Evolutionary conservation across 768 basidiomycete genomes (phyloP).

Genomic region (Pilatotrama ljubarskyi): DNA sequence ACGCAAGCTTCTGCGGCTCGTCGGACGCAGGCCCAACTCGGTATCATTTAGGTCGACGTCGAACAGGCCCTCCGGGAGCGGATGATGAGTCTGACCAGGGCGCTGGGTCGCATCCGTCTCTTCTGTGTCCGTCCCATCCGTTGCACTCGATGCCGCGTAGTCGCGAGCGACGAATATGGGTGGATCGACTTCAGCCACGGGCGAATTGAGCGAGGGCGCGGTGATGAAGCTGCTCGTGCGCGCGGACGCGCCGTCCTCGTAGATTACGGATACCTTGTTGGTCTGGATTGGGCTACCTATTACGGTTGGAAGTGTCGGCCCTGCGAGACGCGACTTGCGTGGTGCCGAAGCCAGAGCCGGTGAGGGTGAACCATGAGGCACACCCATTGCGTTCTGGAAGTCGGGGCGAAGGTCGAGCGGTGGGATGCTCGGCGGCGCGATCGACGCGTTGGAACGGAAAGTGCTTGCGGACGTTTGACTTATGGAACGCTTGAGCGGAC

Average conservation of each 20-base stretch:
- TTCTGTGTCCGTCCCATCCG: constrained; percentile 5
- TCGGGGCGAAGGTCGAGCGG: constrained; percentile 60
- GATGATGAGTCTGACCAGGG: not conserved
- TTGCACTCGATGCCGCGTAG: constrained; percentile 10
- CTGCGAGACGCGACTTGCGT: constrained; percentile 26
- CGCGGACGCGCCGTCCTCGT: constrained; percentile 29
- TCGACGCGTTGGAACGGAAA: constrained; percentile 45
- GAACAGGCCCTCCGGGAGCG: constrained; percentile 19
- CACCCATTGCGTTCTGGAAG: constrained; percentile 36
- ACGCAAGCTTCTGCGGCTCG: constrained; percentile 8
- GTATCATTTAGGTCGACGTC: constrained; percentile 11
- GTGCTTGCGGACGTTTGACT: constrained; percentile 66
- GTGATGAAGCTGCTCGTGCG: constrained; percentile 37
- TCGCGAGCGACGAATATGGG: constrained; percentile 15
- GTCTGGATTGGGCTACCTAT: constrained; percentile 22
- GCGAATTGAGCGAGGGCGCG: constrained; percentile 28
- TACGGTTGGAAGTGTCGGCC: constrained; percentile 26
- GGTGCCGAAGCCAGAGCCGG: constrained; percentile 10
- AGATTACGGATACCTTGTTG: constrained; percentile 33
- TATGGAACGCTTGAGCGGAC: constrained; percentile 64
- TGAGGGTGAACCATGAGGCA: constrained; percentile 15
- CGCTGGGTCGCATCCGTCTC: constrained; percentile 9
- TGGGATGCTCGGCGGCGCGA: constrained; percentile 50
- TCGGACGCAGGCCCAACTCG: not conserved
- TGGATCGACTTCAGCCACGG: constrained; percentile 12